Conservation (phyloP, 345 rosid genomes). For the Schrenkiella parvula region DNA sequence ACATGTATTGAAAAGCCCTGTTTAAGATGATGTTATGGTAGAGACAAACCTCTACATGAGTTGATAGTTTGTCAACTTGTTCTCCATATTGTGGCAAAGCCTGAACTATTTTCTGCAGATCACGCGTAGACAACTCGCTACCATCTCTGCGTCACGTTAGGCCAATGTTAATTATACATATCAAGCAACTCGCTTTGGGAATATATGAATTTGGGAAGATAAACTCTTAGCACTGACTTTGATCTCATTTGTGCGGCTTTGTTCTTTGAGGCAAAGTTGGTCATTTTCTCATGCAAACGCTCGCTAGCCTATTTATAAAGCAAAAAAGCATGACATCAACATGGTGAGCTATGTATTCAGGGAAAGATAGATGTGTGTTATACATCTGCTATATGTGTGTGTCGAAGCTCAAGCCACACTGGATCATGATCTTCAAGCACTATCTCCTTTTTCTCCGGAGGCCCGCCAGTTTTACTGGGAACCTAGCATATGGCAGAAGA, state of each 20-base stretch:
- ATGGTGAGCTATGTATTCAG: neutral
- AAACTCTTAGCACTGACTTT: constrained; percentile 31
- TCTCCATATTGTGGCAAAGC: constrained; percentile 85
- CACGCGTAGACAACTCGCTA: constrained; percentile 82
- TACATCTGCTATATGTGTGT: constrained; percentile 92
- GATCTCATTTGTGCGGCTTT: constrained; percentile 85
- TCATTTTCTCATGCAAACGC: constrained; percentile 84
- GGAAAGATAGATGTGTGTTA: constrained; percentile 25
- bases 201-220: neutral
- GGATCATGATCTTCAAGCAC: constrained; percentile 83
- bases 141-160: constrained; percentile 52
- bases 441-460: constrained; percentile 71
- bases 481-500: constrained; percentile 38
- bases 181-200: neutral
- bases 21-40: neutral
- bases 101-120: constrained; percentile 93
- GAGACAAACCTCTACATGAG: constrained; percentile 84
- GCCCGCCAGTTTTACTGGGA: constrained; percentile 71
- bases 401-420: constrained; percentile 94
- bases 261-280: constrained; percentile 76
- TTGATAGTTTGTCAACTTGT: constrained; percentile 77
- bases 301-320: constrained; percentile 74
- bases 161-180: constrained; percentile 3
- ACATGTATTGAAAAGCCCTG: neutral
- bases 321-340: constrained; percentile 13